Evolutionary conservation across 2,329 filamentous ascomycete species (phyloP).

Genomic region (Pseudonectria foliicola): DNA sequence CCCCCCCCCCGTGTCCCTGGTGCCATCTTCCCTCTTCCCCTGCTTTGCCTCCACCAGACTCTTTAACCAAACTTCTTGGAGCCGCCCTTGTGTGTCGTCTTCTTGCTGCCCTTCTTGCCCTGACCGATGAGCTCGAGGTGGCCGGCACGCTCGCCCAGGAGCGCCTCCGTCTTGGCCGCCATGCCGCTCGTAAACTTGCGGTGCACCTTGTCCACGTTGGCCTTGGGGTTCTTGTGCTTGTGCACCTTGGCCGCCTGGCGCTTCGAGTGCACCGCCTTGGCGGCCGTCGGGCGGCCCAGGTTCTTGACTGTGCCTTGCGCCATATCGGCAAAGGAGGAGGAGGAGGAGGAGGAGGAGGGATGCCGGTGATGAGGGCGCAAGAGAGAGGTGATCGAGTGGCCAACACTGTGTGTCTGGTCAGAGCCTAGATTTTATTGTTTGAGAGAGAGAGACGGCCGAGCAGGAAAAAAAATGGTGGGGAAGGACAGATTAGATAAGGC

Average conservation of each 20-base stretch:
- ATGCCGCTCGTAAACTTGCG: slow-evolving; percentile 50
- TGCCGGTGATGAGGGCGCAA: slow-evolving; percentile 1
- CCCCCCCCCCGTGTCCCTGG: background rate
- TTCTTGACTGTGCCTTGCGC: slow-evolving; percentile 49
- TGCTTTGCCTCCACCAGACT: background rate
- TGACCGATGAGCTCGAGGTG: slow-evolving; percentile 54
- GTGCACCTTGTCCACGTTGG: slow-evolving; percentile 44
- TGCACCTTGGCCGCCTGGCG: slow-evolving; percentile 37
- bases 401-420: background rate
- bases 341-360: background rate
- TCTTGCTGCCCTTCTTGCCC: slow-evolving; percentile 41
- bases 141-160: slow-evolving; percentile 52
- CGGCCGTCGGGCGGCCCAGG: slow-evolving; percentile 31
- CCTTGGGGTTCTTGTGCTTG: slow-evolving; percentile 42
- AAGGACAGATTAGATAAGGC: background rate
- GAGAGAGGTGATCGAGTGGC: background rate
- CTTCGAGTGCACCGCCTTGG: slow-evolving; percentile 36
- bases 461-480: background rate
- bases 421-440: background rate
- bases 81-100: slow-evolving; percentile 38
- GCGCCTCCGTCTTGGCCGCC: slow-evolving; percentile 46
- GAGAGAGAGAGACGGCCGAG: background rate
- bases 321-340: slow-evolving; percentile 30
- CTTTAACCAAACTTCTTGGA: slow-evolving; percentile 49
- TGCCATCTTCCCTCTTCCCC: too few species aligned